A percentile compares a stretch with the other conserved stretches of the same genome.
phyloP scores from a whole-genome alignment of 805 yeast genomes.

The Zygotorulaspora sp. region DNA sequence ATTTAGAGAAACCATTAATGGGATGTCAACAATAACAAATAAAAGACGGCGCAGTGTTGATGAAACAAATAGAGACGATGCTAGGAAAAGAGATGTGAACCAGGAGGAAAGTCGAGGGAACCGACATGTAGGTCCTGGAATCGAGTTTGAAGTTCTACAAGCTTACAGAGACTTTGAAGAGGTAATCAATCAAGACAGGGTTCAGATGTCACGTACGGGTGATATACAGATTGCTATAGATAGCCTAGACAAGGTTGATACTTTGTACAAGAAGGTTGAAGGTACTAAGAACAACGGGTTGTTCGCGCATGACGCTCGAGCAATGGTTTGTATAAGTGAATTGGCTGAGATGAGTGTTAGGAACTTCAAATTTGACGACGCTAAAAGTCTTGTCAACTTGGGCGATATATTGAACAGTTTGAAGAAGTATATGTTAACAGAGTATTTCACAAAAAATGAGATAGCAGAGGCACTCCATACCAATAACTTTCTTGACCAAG shows the following conservation, averaged over 20 bases:
- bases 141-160: conserved; percentile 32
- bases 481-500: conserved; percentile 13
- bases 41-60: conserved; percentile 9
- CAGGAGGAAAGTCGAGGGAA: not conserved
- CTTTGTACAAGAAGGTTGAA: conserved; percentile 42
- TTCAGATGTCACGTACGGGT: conserved; percentile 53
- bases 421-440: conserved; percentile 38
- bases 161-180: conserved; percentile 33
- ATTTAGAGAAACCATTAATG: too few species aligned
- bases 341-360: conserved; percentile 62
- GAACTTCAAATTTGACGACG: conserved; percentile 54
- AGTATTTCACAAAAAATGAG: conserved; percentile 23
- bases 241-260: conserved; percentile 44
- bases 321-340: conserved; percentile 54
- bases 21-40: not conserved
- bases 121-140: conserved; percentile 6
- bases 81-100: conserved; percentile 1
- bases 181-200: conserved; percentile 38
- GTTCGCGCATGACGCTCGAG: conserved; percentile 61
- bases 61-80: not conserved
- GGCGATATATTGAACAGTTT: conserved; percentile 43
- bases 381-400: conserved; percentile 46
- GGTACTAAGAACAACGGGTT: conserved; percentile 37
- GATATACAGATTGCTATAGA: conserved; percentile 48
- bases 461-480: too few species aligned